Percentiles rank a stretch among this genome's conserved stretches.
phyloP scores from a whole-genome alignment of 1,139 yeast species.

The Protomyces arabidopsidicola region DNA sequence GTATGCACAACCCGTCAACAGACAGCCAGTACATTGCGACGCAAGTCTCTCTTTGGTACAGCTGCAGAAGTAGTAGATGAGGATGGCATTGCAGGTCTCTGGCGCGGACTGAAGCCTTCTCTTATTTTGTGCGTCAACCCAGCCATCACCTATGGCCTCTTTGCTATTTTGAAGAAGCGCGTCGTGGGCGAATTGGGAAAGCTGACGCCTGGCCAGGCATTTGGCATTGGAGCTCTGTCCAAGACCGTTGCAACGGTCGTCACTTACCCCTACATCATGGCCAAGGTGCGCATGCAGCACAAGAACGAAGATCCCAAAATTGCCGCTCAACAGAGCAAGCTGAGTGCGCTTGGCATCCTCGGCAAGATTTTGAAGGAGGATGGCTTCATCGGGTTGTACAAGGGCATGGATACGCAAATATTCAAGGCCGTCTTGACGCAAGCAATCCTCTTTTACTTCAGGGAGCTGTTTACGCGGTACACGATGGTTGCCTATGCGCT shows the following conservation, averaged over 20 bases:
- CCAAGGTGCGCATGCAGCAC: constrained; percentile 77
- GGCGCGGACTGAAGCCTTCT: constrained; percentile 82
- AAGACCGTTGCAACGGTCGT: constrained; percentile 74
- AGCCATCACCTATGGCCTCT: constrained; percentile 80
- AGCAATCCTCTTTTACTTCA: constrained; percentile 77
- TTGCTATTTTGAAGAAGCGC: constrained; percentile 60
- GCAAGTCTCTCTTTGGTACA: constrained; percentile 40
- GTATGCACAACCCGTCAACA: constrained; percentile 84
- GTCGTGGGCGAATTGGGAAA: constrained; percentile 49
- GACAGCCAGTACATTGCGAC: constrained; percentile 44
- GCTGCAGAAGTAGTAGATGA: constrained; percentile 57
- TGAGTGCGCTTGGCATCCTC: constrained; percentile 54
- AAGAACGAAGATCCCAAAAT: constrained; percentile 31
- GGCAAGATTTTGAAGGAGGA: constrained; percentile 49
- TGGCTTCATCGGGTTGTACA: constrained; percentile 58
- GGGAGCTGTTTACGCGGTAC: constrained; percentile 44
- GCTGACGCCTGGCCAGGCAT: constrained; percentile 63
- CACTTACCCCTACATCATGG: constrained; percentile 81
- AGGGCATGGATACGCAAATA: constrained; percentile 77
- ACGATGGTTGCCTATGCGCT: constrained; percentile 24
- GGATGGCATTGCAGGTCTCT: constrained; percentile 67
- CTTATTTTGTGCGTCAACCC: constrained; percentile 77
- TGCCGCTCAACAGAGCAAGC: constrained; percentile 41
- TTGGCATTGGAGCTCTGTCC: constrained; percentile 69
- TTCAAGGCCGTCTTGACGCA: constrained; percentile 80